These are phyloP conservation scores for Trichophyton benhamiae DNA, from an alignment of 2,329 filamentous ascomycete species.

Conservation along the genomic window DNA sequence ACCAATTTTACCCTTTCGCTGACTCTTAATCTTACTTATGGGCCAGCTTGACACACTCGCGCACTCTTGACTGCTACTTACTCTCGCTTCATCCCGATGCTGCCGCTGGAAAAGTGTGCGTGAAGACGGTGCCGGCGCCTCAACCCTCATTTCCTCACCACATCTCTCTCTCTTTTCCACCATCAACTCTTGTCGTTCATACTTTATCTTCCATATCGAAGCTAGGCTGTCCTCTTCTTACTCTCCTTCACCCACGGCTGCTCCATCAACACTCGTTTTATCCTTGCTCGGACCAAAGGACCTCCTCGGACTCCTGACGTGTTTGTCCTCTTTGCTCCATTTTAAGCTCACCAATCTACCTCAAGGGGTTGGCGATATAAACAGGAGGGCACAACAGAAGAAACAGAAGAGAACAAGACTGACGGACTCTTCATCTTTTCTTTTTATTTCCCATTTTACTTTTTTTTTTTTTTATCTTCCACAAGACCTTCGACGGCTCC, in stretches of 20 bases:
- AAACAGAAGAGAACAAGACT: background rate
- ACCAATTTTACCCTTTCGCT: background rate
- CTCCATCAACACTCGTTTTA: background rate
- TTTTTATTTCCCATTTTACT: background rate
- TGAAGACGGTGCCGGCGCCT: background rate
- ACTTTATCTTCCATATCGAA: background rate
- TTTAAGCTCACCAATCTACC: background rate
- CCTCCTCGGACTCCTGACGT: background rate
- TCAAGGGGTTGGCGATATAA: background rate
- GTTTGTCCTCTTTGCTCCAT: background rate
- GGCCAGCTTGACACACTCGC: background rate
- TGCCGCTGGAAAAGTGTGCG: background rate
- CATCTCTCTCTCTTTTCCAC: background rate
- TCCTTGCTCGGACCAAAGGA: background rate
- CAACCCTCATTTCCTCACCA: background rate
- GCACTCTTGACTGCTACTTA: background rate
- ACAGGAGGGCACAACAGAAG: background rate
- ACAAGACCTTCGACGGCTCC: background rate
- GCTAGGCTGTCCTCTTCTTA: background rate
- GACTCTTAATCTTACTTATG: background rate
- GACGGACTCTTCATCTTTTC: too few species aligned
- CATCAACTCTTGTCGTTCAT: background rate
- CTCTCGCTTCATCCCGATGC: background rate
- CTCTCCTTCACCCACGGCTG: background rate
- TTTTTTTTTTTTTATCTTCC: background rate